Base-by-base conservation (phyloP, 2,329 filamentous ascomycete genomes). In the Hypoxylon sp. region DNA sequence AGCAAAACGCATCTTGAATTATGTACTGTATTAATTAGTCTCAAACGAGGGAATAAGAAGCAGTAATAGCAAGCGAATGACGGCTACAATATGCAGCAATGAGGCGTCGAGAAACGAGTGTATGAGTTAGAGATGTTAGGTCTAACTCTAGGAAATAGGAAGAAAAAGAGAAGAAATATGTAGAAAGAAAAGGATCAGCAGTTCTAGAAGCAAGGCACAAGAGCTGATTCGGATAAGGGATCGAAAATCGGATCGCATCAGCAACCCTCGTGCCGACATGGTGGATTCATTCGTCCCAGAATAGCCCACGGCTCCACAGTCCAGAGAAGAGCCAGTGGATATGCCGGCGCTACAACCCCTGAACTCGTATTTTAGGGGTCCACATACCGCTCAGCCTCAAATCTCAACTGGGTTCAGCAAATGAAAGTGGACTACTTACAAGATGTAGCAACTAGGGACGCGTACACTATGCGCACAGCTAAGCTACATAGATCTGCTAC, bases 1-100 rank as follows among this genome's bases (percentile, higher is more conserved):
- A 51, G 75, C 65, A 52, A 77, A 71, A 71, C 73, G 75, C 75
- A 77, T 77, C 43, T 62, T 76, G 71, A 50, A 43, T 60, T 60
- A 61, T 51, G 23, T 62, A 60, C 62, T 69, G 52, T 61, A 67
- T 48, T 65, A 68, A 65, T 67, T 49, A 53, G 41, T 60, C 51
- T 53, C 28, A 62, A 63, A 48, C 63, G 51, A 58, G 49, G 46
- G 45, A 55, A 53, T 43, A 43, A 41, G 14, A n/a, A 43, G 6
- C 14, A 3, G 32, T 41, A 41, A 53, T 38, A 64, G 36, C 41
- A 55, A 66, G 62, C 58, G 70, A 70, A 34, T 59, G 70, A 60
- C 52, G 65, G 65, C 67, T 50, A 70, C 67, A 63, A 48, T 13
- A 13, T 56, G 60, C 41, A 65, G 65, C 60, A 43, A 69, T 28